phyloP scores from a whole-genome alignment of 345 rosid genomes.

The Crucihimalaya himalaica region DNA sequence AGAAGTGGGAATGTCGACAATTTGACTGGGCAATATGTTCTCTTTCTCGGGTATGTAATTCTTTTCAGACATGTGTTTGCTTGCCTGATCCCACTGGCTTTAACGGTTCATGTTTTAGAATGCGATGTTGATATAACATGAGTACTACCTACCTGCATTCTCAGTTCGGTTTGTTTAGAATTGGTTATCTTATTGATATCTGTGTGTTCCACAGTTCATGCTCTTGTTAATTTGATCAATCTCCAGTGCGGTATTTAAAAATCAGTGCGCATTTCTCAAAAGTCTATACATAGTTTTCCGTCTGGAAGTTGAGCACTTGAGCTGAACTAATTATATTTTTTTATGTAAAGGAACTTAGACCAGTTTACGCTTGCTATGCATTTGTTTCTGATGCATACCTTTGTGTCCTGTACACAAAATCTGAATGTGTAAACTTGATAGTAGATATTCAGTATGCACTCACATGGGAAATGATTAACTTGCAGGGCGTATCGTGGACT shows the following conservation, averaged over 20 bases:
- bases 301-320: background rate
- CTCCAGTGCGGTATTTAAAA: background rate
- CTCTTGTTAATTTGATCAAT: conserved; percentile 11
- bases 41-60: conserved; percentile 83
- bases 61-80: background rate
- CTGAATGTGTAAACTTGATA: background rate
- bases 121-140: background rate
- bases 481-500: conserved; percentile 86
- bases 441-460: background rate
- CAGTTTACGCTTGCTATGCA: background rate
- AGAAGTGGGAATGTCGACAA: conserved; percentile 96
- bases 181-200: background rate
- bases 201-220: background rate
- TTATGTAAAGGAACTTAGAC: background rate
- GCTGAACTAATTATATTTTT: background rate
- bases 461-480: conserved; percentile 5
- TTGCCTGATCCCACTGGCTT: conserved; percentile 19
- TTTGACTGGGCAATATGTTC: conserved; percentile 90
- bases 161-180: conserved; percentile 6
- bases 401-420: background rate
- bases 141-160: background rate
- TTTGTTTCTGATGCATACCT: conserved; percentile 6
- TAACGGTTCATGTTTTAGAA: background rate
- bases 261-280: background rate
- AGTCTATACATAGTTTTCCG: background rate